These are phyloP conservation scores for Zea mays DNA, from an alignment of 176 grass and related monocot species.

Conservation along the genomic window Zm-B73-REFERENCE-NAM-5.0 NC_050104.1:122357001-122357500, in stretches of 20 bases:
- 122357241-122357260: neutral
- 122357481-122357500: too few species aligned
- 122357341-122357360: too few species aligned
- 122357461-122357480: too few species aligned
- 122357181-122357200: conserved; percentile 57
- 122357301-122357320: too few species aligned
- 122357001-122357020: conserved; percentile 87
- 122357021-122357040: conserved; percentile 90
- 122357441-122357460: too few species aligned
- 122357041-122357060: conserved; percentile 98
- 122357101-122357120: conserved; percentile 46
- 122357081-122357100: conserved; percentile 13
- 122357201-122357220: neutral
- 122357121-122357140: conserved; percentile 69
- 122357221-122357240: neutral
- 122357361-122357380: too few species aligned
- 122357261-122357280: too few species aligned
- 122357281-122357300: too few species aligned
- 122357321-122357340: too few species aligned
- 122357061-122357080: conserved; percentile 49
- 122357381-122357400: too few species aligned
- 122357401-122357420: too few species aligned
- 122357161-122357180: conserved; percentile 55
- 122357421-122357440: too few species aligned
- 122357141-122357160: conserved; percentile 77